Evolutionary conservation across 441 rosid species (phyloP), one percentile per base, ranked within the genome.

Genomic region (Mallotus repandus): DNA sequence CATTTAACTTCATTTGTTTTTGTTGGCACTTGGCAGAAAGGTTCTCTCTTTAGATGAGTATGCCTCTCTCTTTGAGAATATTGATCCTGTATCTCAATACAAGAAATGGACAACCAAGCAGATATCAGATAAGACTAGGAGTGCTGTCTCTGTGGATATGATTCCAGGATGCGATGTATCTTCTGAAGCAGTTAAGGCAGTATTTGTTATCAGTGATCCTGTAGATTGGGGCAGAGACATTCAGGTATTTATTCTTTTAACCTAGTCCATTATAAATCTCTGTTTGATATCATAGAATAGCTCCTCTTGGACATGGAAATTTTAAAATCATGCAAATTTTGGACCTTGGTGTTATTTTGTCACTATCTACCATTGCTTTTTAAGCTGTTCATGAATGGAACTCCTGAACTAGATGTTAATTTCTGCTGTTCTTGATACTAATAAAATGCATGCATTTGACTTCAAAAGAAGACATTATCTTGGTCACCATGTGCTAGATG

Each of bases 201-300:
- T 86, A 61, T 89, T 87, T 80, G 79, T 87, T 52, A 69, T 81
- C 71, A 87, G 91, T 57, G 88, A 87, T 81, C 93, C 91, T 61
- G 88, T 84, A 21, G 91, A 87, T 52, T 87, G 91, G 93, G 88
- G 88, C 43, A 84, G 89, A 70, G 93, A 85, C 71, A 85, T 89
- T 70, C 88, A 89, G 89, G 88, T 81, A 75, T 49, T 49, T 35
- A 49, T 74, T 57, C 8, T 25, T 48, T 69, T 59, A 16, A 52
- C n/a, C 56, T 48, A 16, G 19, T 48, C 10, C 11, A 9, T 46
- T 2, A 9, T 19, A 9, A 29, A 45, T 7, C 10, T n/a, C 43
- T 67, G 63, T 79, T 65, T 25, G 59, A 22, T n/a, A 25, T 25
- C 29, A 25, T 25, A 25, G 2, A 25, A 25, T 25, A 25, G 29